These are phyloP conservation scores for Dendrobium catenatum DNA, from an alignment of 106 monocot genomes.

Conservation along the genomic window DNA sequence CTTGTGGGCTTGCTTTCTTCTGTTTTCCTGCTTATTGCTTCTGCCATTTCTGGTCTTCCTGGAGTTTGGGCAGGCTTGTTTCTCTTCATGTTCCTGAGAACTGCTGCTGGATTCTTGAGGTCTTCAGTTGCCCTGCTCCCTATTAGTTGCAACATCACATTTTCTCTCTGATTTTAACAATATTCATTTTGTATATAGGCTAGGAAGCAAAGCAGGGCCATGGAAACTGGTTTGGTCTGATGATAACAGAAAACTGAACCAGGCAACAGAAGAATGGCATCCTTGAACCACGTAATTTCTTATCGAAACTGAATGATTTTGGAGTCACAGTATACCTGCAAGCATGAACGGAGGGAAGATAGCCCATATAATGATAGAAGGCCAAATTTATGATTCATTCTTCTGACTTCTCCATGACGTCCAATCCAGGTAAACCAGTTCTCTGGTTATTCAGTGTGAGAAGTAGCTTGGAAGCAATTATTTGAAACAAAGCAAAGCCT, in stretches of 20 bases:
- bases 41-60: slow-evolving; percentile 62
- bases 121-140: slow-evolving; percentile 9
- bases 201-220: slow-evolving; percentile 66
- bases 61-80: slow-evolving; percentile 88
- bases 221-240: slow-evolving; percentile 73
- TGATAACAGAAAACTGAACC: slow-evolving; percentile 1
- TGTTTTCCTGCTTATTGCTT: slow-evolving; percentile 38
- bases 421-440: background rate
- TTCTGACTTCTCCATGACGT: background rate
- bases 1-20: slow-evolving; percentile 63
- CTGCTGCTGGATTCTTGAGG: slow-evolving; percentile 83
- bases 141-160: background rate
- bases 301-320: background rate
- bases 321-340: no score
- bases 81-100: slow-evolving; percentile 83
- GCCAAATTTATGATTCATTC: background rate
- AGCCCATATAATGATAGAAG: background rate
- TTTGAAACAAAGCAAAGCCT: no score
- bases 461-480: background rate
- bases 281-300: background rate
- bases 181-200: slow-evolving; percentile 32
- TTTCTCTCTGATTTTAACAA: background rate
- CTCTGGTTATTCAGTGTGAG: background rate
- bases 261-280: slow-evolving; percentile 13
- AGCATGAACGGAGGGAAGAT: background rate